phyloP scores from a whole-genome alignment of 2,329 filamentous ascomycete genomes.

The Chaetomium olivaceum region DNA sequence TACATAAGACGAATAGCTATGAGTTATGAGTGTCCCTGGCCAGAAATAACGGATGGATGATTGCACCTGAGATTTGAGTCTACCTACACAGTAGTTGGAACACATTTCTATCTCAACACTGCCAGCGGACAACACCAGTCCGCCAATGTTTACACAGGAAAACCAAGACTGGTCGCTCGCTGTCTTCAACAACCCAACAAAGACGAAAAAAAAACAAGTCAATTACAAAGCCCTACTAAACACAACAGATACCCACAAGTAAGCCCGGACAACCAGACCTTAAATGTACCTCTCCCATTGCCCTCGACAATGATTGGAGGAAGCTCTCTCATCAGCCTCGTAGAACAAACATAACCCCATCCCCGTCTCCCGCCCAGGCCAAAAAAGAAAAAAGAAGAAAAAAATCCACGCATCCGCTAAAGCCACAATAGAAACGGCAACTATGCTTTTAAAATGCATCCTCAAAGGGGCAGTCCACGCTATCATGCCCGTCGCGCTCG shows the following conservation, averaged over 20 bases:
- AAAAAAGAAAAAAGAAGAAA: no score
- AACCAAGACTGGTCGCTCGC: neutral
- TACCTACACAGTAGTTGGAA: neutral
- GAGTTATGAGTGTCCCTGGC: neutral
- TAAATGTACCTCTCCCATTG: neutral
- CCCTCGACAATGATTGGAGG: neutral
- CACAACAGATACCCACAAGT: slow-evolving; percentile 4
- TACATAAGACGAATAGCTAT: neutral
- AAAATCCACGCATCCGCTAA: neutral
- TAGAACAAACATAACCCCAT: neutral
- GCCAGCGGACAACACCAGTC: no score
- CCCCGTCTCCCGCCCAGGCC: no score
- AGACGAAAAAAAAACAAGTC: slow-evolving; percentile 1
- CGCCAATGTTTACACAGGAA: neutral
- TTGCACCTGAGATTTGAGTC: neutral
- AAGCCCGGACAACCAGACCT: neutral
- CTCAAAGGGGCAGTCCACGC: slow-evolving; percentile 91
- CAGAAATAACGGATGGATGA: neutral
- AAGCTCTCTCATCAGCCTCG: neutral
- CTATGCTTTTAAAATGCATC: slow-evolving; percentile 58
- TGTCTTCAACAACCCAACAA: neutral
- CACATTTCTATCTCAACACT: neutral
- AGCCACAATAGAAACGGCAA: neutral
- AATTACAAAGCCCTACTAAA: slow-evolving; percentile 21
- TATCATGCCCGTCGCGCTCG: slow-evolving; percentile 94